Evolutionary conservation across 257 asterid species (phyloP).

Genomic region (Anisodus acutangulus): DNA sequence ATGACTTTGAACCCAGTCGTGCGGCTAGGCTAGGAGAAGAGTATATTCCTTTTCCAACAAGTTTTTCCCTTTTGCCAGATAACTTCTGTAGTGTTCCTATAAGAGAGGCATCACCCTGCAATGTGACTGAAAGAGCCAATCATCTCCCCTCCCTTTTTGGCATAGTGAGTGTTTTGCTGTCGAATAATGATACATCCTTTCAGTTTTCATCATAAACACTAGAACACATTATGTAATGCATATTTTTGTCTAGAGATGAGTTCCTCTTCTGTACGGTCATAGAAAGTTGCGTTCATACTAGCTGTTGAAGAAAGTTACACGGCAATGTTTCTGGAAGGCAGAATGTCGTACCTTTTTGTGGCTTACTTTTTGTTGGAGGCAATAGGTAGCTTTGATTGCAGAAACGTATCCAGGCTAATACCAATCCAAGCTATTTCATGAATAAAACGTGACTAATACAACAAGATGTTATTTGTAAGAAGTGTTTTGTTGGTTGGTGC

Average conservation of each 20-base stretch:
- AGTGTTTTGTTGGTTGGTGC: neutral
- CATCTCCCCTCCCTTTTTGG: neutral
- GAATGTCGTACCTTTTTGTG: neutral
- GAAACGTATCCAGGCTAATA: too few species aligned
- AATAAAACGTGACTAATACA: too few species aligned
- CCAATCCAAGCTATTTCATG: too few species aligned
- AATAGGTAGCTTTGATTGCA: neutral
- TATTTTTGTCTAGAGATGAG: neutral
- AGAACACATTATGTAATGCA: constrained; percentile 8
- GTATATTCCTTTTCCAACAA: constrained; percentile 27
- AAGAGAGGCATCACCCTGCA: constrained; percentile 21
- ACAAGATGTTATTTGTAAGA: too few species aligned
- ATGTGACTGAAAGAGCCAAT: constrained; percentile 13
- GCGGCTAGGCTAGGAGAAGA: neutral
- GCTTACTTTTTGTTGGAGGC: neutral
- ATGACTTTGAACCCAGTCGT: neutral
- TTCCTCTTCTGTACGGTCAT: constrained; percentile 10
- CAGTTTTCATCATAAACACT: constrained; percentile 10
- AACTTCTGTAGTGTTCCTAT: neutral
- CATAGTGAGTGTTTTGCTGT: constrained; percentile 16
- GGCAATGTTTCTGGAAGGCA: neutral
- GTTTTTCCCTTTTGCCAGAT: constrained; percentile 1
- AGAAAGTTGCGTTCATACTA: constrained; percentile 6
- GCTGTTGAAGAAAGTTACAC: neutral
- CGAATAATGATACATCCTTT: constrained; percentile 27